Conservation (phyloP, 805 yeast species). For the Nakazawaea ernobii region DNA sequence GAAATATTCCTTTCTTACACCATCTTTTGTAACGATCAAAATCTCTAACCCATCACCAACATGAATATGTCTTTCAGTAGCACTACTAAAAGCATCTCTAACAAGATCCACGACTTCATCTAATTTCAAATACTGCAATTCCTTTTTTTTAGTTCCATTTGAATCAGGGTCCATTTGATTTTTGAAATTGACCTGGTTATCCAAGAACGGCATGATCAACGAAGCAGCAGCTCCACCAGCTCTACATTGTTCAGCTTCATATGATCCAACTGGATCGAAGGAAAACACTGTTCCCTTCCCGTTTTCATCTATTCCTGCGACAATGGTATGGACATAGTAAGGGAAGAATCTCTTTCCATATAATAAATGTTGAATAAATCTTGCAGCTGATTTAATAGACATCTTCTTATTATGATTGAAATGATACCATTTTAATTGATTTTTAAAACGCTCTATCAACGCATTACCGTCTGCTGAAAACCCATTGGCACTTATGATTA, state of each 20-base stretch:
- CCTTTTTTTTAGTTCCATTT: constrained; percentile 59
- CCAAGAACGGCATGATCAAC: constrained; percentile 94
- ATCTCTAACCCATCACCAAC: constrained; percentile 97
- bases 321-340: constrained; percentile 88
- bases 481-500: constrained; percentile 89
- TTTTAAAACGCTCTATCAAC: constrained; percentile 66
- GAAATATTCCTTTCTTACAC: constrained; percentile 75
- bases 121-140: constrained; percentile 56
- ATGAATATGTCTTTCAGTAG: constrained; percentile 96
- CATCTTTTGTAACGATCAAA: constrained; percentile 87
- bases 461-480: constrained; percentile 94
- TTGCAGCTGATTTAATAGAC: constrained; percentile 70
- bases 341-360: constrained; percentile 96
- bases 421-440: constrained; percentile 84
- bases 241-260: constrained; percentile 94
- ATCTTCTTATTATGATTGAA: constrained; percentile 77
- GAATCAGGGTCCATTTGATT: constrained; percentile 84
- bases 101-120: constrained; percentile 87
- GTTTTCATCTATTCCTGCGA: constrained; percentile 87
- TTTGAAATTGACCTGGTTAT: constrained; percentile 93
- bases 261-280: constrained; percentile 96
- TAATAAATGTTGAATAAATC: constrained; percentile 82
- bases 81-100: constrained; percentile 90
- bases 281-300: constrained; percentile 96
- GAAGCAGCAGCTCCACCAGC: constrained; percentile 98